phyloP scores from a whole-genome alignment of 1,284 basidiomycete species.

The Fistulinella staudtii region DNA sequence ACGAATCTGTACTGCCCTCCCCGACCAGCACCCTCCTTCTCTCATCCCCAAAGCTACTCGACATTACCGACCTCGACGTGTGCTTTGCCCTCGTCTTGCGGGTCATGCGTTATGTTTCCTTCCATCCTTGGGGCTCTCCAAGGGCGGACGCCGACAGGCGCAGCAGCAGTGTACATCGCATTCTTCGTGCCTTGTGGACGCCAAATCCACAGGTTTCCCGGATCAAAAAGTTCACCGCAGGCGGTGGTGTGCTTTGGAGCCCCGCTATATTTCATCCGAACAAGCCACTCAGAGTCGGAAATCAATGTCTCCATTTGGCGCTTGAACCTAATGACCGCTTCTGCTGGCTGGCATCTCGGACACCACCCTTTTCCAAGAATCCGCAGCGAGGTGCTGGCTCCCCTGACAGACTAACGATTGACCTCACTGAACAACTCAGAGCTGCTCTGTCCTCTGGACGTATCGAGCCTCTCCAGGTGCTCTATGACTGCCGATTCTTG shows the following conservation, averaged over 20 bases:
- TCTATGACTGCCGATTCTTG: conserved; percentile 60
- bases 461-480: conserved; percentile 33
- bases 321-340: conserved; percentile 20
- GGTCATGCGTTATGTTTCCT: conserved; percentile 64
- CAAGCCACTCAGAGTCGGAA: conserved; percentile 23
- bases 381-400: conserved; percentile 24
- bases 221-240: conserved; percentile 39
- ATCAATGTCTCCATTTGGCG: conserved; percentile 10
- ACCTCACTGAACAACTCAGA: conserved; percentile 38
- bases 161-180: conserved; percentile 39
- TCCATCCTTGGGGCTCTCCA: conserved; percentile 67
- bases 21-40: conserved; percentile 52
- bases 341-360: conserved; percentile 32
- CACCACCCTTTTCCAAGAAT: conserved; percentile 29
- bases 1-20: conserved; percentile 36
- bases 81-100: conserved; percentile 52
- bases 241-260: conserved; percentile 60
- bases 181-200: conserved; percentile 46
- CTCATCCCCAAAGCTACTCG: conserved; percentile 32
- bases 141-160: conserved; percentile 56
- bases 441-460: conserved; percentile 3
- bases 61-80: conserved; percentile 36
- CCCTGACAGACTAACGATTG: conserved; percentile 22
- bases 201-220: conserved; percentile 19
- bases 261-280: conserved; percentile 40